Base-by-base conservation (phyloP, 805 yeast genomes). In the Ogataea nitratoaversa region DNA sequence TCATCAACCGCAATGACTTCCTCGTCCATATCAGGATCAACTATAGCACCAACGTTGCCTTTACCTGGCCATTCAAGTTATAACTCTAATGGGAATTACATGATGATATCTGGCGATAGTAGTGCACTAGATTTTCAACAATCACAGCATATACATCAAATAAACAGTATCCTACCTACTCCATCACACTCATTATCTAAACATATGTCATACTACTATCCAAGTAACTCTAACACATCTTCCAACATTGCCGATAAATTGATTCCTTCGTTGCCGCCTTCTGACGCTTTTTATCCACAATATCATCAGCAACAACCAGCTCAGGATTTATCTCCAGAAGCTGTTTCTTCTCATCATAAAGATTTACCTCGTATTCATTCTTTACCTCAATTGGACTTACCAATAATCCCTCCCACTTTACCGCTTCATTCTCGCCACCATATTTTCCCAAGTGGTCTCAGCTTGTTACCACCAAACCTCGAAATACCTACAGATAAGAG, bases 201-300 rank as follows among this genome's bases (percentile, higher is more conserved):
- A 18, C 22, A 20, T 4, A n/a, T 22, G 8, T 17, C 33, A 5
- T 30, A 14, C 9, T 18, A 9, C 13, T 30, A 30, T 18, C 16
- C 16, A 30, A 22, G 11, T 11, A 22, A 22, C 11, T 7, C 11
- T 11, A 22, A 22, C 11, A 22, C 25, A 8, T 11, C n/a, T n/a
- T n/a, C n/a, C n/a, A n/a, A 32, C 18, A 14, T 33, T 16, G 9
- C 22, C 18, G 44, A 42, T 30, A 41, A 39, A 18, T 12, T 31
- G 18, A 22, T 24, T 16, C 20, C 43, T 13, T 34, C 36, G 17
- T 29, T 37, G 18, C 16, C 38, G 8, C 5, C 38, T 8, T 20
- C 32, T 2, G 47, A 40, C 32, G 27, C 44, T 17, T 42, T 34
- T 35, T 44, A 37, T 36, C 43, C 34, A 28, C 34, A 31, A 19